Evolutionary conservation across 495 filamentous ascomycete species (phyloP).

Genomic region (Baudoinia panamericana): DNA sequence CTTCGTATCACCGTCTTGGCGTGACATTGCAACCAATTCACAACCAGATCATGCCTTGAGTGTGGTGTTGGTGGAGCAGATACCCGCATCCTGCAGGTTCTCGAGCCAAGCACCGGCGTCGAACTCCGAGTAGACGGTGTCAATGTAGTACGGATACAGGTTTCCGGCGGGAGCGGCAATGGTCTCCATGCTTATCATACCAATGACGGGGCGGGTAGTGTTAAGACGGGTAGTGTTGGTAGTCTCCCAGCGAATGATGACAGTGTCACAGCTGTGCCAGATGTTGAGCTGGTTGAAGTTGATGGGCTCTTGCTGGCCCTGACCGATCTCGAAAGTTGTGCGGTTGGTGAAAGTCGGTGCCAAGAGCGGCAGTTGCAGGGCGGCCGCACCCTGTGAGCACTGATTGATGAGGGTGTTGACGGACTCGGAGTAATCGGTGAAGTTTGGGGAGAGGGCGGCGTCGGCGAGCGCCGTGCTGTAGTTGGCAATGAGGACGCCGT

Average conservation of each 20-base stretch:
- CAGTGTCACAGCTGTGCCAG: constrained; percentile 15
- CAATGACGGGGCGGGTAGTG: constrained; percentile 10
- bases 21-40: no score
- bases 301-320: constrained; percentile 15
- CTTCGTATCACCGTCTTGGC: no score
- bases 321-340: constrained; percentile 8
- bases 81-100: constrained; percentile 9
- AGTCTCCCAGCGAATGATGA: constrained; percentile 18
- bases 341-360: constrained; percentile 13
- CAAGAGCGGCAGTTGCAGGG: constrained; percentile 5
- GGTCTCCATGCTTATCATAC: constrained; percentile 9
- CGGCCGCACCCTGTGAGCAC: constrained; percentile 14
- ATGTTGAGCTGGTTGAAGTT: constrained; percentile 18
- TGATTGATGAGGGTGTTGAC: constrained; percentile 16
- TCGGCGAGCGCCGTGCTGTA: constrained; percentile 11
- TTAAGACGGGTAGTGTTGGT: constrained; percentile 14
- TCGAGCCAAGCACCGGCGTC: constrained; percentile 13
- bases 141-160: constrained; percentile 12
- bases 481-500: constrained; percentile 9
- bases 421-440: constrained; percentile 16
- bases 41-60: no score
- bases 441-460: constrained; percentile 4
- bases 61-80: constrained; percentile 2
- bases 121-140: constrained; percentile 16
- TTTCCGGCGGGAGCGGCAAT: constrained; percentile 5